Evolutionary conservation across 768 basidiomycete species (phyloP), one percentile per base, ranked within the genome.

Genomic region (Boletellus emodensis): DNA sequence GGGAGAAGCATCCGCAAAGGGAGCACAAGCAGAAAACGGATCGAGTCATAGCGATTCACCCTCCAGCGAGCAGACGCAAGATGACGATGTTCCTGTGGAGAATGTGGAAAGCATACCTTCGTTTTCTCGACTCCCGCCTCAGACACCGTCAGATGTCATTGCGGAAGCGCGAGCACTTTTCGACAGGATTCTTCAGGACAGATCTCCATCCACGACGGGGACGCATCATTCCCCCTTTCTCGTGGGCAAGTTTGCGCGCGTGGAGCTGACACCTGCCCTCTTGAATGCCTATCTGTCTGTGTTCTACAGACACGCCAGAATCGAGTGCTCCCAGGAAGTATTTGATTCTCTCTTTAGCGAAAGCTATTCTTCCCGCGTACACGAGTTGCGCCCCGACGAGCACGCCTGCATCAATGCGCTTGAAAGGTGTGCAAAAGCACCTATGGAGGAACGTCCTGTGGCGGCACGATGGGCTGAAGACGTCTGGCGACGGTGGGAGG

Each of bases 241-340:
- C 15, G 50, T 49, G 10, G 63, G 66, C 36, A 76, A 73, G 49
- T 92, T 95, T 67, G 63, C 65, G 6, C 57, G 74, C 47, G 87
- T 94, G 32, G 42, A 65, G 6, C 60, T 87, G 44, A 80, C 82
- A 0, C 58, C 89, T 0, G 74, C 78, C 2, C 76, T 96, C 6
- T 59, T 94, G 55, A 90, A 87, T 57, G 80, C 92, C 3, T 97
- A 90, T 62, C 71, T 96, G 44, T 81, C 87, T 12, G 86, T 94
- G 1, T 79, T 84, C 62, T 87, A 87, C 59, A 64, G 68, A 3
- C 85, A 87, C 55, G 67, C 75, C 4, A 61, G 75, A 10, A 68
- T 94, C 37, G 74, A 79, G 24, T 61, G 61, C 2, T 71, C 79
- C 3, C 68, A 70, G 26, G 72, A 74, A 8, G 64, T 76, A 8